phyloP scores from a whole-genome alignment of 192 early-diverging fungal genomes.

The Entomortierella chlamydospora region DNA sequence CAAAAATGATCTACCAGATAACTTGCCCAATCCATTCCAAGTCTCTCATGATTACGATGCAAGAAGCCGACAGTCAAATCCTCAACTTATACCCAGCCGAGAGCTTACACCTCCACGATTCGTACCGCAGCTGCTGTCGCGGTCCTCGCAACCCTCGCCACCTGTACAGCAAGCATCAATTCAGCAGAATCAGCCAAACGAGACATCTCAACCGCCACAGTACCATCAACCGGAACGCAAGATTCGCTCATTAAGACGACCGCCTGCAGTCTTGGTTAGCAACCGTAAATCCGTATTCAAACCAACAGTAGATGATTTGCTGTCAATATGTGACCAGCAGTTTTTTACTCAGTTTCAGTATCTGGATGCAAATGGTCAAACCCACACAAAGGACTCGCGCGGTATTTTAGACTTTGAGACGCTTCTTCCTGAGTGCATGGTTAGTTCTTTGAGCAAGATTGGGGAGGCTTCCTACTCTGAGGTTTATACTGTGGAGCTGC shows the following conservation, averaged over 20 bases:
- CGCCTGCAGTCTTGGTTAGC: conserved; percentile 18
- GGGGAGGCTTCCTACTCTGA: conserved; percentile 91
- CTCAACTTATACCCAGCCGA: not conserved
- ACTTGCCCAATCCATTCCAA: not conserved
- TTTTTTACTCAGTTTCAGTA: conserved; percentile 40
- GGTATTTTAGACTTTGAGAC: conserved; percentile 40
- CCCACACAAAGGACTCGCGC: not conserved
- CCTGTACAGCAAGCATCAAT: not conserved
- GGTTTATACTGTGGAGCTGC: conserved; percentile 68
- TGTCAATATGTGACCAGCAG: conserved; percentile 34
- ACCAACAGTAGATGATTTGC: conserved; percentile 29
- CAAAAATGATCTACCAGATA: not conserved
- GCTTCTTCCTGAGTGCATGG: conserved; percentile 20
- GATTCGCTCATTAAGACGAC: conserved; percentile 25
- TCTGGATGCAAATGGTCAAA: not conserved
- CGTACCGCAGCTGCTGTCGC: not conserved
- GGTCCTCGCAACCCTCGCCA: not conserved
- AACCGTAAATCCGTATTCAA: conserved; percentile 13
- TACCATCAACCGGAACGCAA: not conserved
- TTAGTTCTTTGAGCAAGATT: conserved; percentile 65
- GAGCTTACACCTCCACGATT: not conserved
- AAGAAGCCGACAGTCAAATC: not conserved
- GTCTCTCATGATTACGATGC: not conserved
- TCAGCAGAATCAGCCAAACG: not conserved
- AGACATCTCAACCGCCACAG: not conserved